These are phyloP conservation scores for Panus rudis DNA, from an alignment of 768 basidiomycete genomes.

Conservation along the genomic window DNA sequence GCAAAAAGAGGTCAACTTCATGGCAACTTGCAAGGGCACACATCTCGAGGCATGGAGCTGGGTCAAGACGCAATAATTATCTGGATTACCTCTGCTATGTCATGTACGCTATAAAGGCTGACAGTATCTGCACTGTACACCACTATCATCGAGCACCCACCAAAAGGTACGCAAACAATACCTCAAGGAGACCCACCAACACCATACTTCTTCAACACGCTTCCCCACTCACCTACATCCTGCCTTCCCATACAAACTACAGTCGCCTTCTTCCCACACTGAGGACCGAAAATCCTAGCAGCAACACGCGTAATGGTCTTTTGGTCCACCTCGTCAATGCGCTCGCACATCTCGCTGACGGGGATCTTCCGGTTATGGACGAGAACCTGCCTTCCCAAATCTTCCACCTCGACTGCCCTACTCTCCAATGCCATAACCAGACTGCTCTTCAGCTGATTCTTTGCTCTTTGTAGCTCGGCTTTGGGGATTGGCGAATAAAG, in stretches of 20 bases:
- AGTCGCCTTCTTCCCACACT: conserved; percentile 60
- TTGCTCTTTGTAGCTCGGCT: conserved; percentile 75
- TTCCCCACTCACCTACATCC: conserved; percentile 61
- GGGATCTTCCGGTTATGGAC: conserved; percentile 83
- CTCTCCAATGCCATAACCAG: conserved; percentile 95
- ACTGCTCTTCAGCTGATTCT: conserved; percentile 90
- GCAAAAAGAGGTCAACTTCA: too few relatives aligned
- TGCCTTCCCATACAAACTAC: conserved; percentile 81
- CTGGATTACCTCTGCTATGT: too few relatives aligned
- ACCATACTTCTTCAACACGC: conserved; percentile 63
- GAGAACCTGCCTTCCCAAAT: conserved; percentile 87
- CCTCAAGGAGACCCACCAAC: too few relatives aligned
- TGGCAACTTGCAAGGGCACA: too few relatives aligned
- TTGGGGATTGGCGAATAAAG: conserved; percentile 61
- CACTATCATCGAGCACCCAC: too few relatives aligned
- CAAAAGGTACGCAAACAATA: too few relatives aligned
- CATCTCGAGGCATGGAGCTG: too few relatives aligned
- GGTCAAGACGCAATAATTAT: too few relatives aligned
- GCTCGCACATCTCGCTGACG: conserved; percentile 84
- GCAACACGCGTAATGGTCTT: conserved; percentile 74
- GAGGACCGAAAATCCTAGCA: conserved; percentile 60
- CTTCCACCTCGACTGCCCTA: conserved; percentile 76
- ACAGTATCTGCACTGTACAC: too few relatives aligned
- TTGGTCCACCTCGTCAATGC: conserved; percentile 70
- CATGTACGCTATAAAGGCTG: too few relatives aligned